Evolutionary conservation across 176 grass and related monocot species (phyloP).

Genomic region (Elaeis guineensis): DNA sequence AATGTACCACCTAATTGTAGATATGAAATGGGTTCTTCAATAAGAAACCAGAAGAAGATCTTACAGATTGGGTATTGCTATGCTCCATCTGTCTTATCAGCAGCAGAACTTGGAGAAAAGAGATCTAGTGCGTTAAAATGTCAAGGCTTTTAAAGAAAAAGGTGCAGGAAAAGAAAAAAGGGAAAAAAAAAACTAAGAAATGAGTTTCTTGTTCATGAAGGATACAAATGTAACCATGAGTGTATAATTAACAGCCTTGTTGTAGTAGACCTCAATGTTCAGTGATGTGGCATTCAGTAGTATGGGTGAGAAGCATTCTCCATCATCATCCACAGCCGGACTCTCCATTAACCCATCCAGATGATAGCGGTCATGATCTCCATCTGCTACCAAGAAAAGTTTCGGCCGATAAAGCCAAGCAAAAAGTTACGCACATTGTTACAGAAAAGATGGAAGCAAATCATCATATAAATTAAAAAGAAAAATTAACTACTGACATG

Average conservation of each 20-base stretch:
- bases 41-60: background rate
- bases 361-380: slow-evolving; percentile 74
- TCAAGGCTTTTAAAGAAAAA: slow-evolving; percentile 34
- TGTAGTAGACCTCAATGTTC: slow-evolving; percentile 97
- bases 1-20: too few species aligned
- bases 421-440: too few species aligned
- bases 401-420: too few species aligned
- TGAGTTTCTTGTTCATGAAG: slow-evolving; percentile 22
- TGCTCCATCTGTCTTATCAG: slow-evolving; percentile 99
- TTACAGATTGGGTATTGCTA: slow-evolving; percentile 97
- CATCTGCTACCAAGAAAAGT: slow-evolving; percentile 35
- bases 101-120: slow-evolving; percentile 91
- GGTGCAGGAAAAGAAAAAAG: background rate
- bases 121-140: slow-evolving; percentile 43
- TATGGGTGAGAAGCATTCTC: slow-evolving; percentile 79
- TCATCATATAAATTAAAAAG: too few species aligned
- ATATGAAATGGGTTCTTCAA: too few species aligned
- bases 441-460: too few species aligned
- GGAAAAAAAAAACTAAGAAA: slow-evolving; percentile 8
- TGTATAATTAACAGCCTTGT: slow-evolving; percentile 98
- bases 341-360: slow-evolving; percentile 91
- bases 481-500: too few species aligned
- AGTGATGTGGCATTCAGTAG: slow-evolving; percentile 89
- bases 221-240: slow-evolving; percentile 99
- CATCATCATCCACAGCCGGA: slow-evolving; percentile 73